Percentiles rank a stretch among this genome's conserved stretches.
Evolutionary conservation across 2,329 filamentous ascomycete genomes (phyloP).

Genomic region (Amauroascus niger): DNA sequence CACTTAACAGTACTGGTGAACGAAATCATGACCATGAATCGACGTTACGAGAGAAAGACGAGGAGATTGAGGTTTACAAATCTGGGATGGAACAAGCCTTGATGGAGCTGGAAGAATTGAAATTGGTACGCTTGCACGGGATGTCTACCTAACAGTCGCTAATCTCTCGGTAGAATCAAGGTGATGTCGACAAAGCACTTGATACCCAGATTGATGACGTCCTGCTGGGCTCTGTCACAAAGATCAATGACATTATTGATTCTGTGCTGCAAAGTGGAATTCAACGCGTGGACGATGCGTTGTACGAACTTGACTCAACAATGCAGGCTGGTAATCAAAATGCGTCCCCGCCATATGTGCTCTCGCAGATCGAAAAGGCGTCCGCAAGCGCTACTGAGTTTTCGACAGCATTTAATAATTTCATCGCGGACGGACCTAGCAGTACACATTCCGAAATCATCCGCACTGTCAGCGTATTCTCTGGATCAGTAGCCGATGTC

Average conservation of each 20-base stretch:
- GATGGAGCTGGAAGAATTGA: constrained; percentile 82
- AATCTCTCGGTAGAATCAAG: constrained; percentile 47
- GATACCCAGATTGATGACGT: constrained; percentile 88
- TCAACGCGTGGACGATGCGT: constrained; percentile 84
- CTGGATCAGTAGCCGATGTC: constrained; percentile 84
- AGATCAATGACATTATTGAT: constrained; percentile 96
- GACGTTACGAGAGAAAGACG: constrained; percentile 83
- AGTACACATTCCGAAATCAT: constrained; percentile 85
- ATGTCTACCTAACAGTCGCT: not conserved
- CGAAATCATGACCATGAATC: constrained; percentile 78
- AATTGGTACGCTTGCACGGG: constrained; percentile 38
- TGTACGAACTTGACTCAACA: constrained; percentile 93
- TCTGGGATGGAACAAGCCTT: constrained; percentile 95
- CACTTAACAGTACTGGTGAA: constrained; percentile 66
- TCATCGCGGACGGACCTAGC: constrained; percentile 91
- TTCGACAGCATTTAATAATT: constrained; percentile 95
- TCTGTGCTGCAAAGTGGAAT: constrained; percentile 90
- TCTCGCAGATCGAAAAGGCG: constrained; percentile 96
- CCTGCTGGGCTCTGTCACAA: constrained; percentile 73
- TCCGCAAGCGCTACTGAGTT: constrained; percentile 93
- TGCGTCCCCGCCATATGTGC: constrained; percentile 83
- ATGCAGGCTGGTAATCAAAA: constrained; percentile 99
- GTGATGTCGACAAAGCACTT: constrained; percentile 66
- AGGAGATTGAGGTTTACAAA: constrained; percentile 96
- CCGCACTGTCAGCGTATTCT: constrained; percentile 80